Percentiles rank a stretch among this genome's conserved stretches.
phyloP scores from a whole-genome alignment of 2,329 filamentous ascomycete species.

The Tolypocladium inflatum region DNA sequence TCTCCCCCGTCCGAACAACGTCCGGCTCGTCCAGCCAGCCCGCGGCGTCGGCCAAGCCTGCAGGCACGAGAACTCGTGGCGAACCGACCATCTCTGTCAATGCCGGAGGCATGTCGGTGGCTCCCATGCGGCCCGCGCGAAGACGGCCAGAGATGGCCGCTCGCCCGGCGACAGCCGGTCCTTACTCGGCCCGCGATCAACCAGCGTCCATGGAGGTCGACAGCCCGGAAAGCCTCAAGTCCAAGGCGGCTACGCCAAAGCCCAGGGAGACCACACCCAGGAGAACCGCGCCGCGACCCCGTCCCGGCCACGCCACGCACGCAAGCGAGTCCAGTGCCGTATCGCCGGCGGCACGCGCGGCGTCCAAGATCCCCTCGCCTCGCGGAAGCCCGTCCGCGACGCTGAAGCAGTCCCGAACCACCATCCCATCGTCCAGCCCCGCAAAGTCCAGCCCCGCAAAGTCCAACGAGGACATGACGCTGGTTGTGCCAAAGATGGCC shows the following conservation, averaged over 20 bases:
- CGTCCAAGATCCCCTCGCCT: constrained; percentile 28
- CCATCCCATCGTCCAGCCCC: constrained; percentile 28
- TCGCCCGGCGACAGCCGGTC: constrained; percentile 54
- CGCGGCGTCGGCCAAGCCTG: constrained; percentile 19
- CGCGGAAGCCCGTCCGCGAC: constrained; percentile 29
- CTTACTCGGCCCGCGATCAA: constrained; percentile 52
- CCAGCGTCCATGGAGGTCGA: constrained; percentile 18
- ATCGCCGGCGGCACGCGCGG: constrained; percentile 29
- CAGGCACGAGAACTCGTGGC: constrained; percentile 28
- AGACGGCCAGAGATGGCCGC: constrained; percentile 47
- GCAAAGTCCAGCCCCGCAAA: constrained; percentile 35
- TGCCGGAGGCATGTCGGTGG: constrained; percentile 51
- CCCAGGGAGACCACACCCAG: constrained; percentile 43
- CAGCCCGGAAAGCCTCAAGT: constrained; percentile 37
- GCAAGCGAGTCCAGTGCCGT: constrained; percentile 41
- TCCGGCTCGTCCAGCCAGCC: constrained; percentile 25
- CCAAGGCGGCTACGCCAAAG: constrained; percentile 40
- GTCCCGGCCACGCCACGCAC: constrained; percentile 37
- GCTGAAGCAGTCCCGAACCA: constrained; percentile 22
- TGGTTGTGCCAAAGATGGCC: constrained; percentile 39
- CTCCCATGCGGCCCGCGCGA: constrained; percentile 52
- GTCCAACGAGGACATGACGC: constrained; percentile 43
- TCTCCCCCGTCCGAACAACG: constrained; percentile 40
- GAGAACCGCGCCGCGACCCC: constrained; percentile 34
- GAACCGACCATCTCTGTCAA: constrained; percentile 35